Evolutionary conservation across 139 green algal genomes (phyloP).

Genomic region (Chlamydomonas sp.): DNA sequence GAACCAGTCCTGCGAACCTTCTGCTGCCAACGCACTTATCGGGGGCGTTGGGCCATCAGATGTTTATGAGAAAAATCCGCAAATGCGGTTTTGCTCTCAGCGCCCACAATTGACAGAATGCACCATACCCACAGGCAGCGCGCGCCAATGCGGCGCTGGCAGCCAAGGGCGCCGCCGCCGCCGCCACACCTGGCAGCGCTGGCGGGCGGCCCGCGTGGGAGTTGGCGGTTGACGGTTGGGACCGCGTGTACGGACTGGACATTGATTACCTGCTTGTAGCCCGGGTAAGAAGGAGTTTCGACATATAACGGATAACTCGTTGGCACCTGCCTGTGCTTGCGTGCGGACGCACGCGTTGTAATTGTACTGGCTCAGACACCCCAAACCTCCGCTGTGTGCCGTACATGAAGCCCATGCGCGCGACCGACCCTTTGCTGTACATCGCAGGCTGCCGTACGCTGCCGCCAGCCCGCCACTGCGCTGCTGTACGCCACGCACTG

Average conservation of each 20-base stretch:
- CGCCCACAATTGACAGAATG: too few relatives aligned
- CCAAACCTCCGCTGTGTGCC: not conserved
- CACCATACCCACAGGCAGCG: too few relatives aligned
- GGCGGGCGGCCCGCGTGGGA: constrained; percentile 9
- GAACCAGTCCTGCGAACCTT: too few relatives aligned
- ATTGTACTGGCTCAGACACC: too few relatives aligned
- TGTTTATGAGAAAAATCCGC: too few relatives aligned
- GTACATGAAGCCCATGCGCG: not conserved
- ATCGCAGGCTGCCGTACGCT: constrained; percentile 31
- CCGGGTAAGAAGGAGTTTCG: constrained; percentile 53
- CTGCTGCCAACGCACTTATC: too few relatives aligned
- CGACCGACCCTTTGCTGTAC: not conserved
- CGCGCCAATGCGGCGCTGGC: not conserved
- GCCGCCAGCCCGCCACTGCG: constrained; percentile 72
- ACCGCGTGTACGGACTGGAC: constrained; percentile 79
- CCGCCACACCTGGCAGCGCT: not conserved
- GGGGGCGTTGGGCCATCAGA: too few relatives aligned
- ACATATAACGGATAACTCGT: not conserved
- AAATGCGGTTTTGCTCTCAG: too few relatives aligned
- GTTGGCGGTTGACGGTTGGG: constrained; percentile 27
- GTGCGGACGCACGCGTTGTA: too few relatives aligned
- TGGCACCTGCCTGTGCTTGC: not conserved
- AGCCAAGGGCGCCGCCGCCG: not conserved
- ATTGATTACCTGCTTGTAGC: constrained; percentile 80
- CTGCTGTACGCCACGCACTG: constrained; percentile 84